phyloP scores from a whole-genome alignment of 164 flowering plant genomes.

The Stephania yunnanensis region DNA sequence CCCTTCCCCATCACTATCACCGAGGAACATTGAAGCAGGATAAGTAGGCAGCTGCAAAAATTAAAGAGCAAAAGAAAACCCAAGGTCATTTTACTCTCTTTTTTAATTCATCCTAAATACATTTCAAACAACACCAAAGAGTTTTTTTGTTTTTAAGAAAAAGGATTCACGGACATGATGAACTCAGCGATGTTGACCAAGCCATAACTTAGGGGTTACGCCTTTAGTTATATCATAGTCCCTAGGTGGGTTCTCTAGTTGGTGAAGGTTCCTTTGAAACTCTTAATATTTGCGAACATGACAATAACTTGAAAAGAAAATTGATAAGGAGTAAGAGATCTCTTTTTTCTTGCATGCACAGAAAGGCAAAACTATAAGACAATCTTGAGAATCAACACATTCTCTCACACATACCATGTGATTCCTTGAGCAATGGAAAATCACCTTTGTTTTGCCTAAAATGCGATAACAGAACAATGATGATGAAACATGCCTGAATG shows the following conservation, averaged over 20 bases:
- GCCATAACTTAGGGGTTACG: background rate
- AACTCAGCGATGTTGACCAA: background rate
- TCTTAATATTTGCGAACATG: background rate
- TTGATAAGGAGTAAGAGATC: background rate
- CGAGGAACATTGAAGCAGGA: conserved; percentile 81
- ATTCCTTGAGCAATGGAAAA: background rate
- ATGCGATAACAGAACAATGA: background rate
- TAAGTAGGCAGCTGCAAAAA: conserved; percentile 75
- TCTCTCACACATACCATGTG: no score
- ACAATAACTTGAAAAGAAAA: background rate
- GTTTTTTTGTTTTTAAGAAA: background rate
- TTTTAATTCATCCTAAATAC: background rate
- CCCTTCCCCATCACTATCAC: conserved; percentile 91
- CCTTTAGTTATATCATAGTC: background rate
- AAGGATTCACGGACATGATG: background rate
- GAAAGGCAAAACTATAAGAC: no score
- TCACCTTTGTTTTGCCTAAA: background rate
- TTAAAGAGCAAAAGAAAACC: conserved; percentile 4
- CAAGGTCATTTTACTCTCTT: background rate
- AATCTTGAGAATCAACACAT: no score
- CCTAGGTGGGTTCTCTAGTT: background rate
- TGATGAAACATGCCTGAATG: conserved; percentile 60
- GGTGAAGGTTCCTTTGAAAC: background rate
- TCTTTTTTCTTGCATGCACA: background rate
- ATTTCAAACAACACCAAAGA: background rate